These are phyloP conservation scores for Platismatia glauca DNA, from an alignment of 495 filamentous ascomycete genomes.

Conservation along the genomic window DNA sequence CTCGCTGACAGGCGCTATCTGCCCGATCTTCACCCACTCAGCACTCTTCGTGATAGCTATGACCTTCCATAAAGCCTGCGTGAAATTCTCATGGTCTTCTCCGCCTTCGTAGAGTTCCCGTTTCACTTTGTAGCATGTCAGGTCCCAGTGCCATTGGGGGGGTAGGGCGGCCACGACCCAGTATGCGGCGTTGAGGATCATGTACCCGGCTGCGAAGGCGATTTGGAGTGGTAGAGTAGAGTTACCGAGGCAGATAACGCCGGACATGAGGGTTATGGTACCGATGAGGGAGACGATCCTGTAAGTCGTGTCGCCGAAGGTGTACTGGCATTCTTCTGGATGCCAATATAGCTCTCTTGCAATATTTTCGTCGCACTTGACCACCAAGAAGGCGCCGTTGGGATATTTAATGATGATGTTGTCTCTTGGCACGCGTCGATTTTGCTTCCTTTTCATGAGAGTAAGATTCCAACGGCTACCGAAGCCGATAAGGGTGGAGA, in stretches of 20 bases:
- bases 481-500: slow-evolving; percentile 36
- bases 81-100: slow-evolving; percentile 29
- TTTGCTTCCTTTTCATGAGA: slow-evolving; percentile 34
- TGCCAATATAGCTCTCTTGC: slow-evolving; percentile 56
- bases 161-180: slow-evolving; percentile 40
- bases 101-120: slow-evolving; percentile 26
- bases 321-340: slow-evolving; percentile 38
- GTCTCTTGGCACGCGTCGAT: slow-evolving; percentile 43
- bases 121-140: slow-evolving; percentile 29
- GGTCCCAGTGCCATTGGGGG: slow-evolving; percentile 33
- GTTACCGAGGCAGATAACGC: slow-evolving; percentile 39
- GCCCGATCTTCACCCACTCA: slow-evolving; percentile 30
- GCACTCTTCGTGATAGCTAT: slow-evolving; percentile 33
- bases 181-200: slow-evolving; percentile 37
- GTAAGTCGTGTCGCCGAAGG: slow-evolving; percentile 28
- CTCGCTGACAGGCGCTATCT: slow-evolving; percentile 31
- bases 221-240: slow-evolving; percentile 33
- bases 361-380: slow-evolving; percentile 54
- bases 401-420: slow-evolving; percentile 55
- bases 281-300: slow-evolving; percentile 35
- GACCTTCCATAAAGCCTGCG: slow-evolving; percentile 36
- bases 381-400: slow-evolving; percentile 50
- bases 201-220: slow-evolving; percentile 35
- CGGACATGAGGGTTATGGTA: slow-evolving; percentile 40
- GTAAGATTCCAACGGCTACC: slow-evolving; percentile 35